Conservation (phyloP, 805 yeast genomes). For the Teunomyces pallodes region DNA sequence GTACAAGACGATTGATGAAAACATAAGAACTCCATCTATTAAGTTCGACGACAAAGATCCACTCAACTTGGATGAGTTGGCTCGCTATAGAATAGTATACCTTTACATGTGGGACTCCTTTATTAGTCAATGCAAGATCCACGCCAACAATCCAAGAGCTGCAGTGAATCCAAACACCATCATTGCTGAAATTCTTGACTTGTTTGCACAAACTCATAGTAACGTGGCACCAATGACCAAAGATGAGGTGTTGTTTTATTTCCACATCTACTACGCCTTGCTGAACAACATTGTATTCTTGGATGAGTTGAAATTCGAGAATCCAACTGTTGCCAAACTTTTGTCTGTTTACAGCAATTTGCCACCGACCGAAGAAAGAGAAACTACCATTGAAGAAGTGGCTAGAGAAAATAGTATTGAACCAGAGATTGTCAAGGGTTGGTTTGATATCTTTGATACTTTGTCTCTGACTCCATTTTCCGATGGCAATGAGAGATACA, state of each 20-base stretch:
- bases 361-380: slow-evolving; percentile 15
- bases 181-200: slow-evolving; percentile 18
- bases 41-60: slow-evolving; percentile 17
- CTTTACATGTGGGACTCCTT: slow-evolving; percentile 23
- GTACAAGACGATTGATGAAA: slow-evolving; percentile 10
- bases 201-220: slow-evolving; percentile 20
- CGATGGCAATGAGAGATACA: slow-evolving; percentile 14
- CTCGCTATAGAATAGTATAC: slow-evolving; percentile 15
- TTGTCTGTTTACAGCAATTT: slow-evolving; percentile 13
- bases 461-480: slow-evolving; percentile 26
- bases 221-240: slow-evolving; percentile 18
- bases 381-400: slow-evolving; percentile 4
- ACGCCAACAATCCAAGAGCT: slow-evolving; percentile 6
- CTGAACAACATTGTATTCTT: slow-evolving; percentile 22
- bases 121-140: slow-evolving; percentile 21
- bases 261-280: slow-evolving; percentile 29
- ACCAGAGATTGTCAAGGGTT: slow-evolving; percentile 16
- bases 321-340: slow-evolving; percentile 22
- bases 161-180: slow-evolving; percentile 18
- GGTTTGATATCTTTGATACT: slow-evolving; percentile 31
- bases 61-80: slow-evolving; percentile 13
- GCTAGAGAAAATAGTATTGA: slow-evolving; percentile 14
- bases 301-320: slow-evolving; percentile 26
- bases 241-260: slow-evolving; percentile 24
- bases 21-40: slow-evolving; percentile 15